These are phyloP conservation scores for Candida tetrigidarum DNA, from an alignment of 1,139 yeast species.

Conservation along the genomic window DNA sequence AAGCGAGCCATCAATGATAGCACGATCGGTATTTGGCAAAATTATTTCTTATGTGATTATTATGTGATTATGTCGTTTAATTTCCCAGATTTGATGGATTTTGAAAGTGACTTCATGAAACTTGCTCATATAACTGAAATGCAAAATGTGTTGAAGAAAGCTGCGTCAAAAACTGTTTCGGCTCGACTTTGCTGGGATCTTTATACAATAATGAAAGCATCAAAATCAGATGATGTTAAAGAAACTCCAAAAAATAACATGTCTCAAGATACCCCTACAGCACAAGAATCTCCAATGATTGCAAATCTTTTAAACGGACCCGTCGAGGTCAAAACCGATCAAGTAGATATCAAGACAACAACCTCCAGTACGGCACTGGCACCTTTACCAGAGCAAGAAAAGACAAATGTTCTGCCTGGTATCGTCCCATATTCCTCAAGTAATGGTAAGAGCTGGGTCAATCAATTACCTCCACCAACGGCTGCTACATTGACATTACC, in stretches of 20 bases:
- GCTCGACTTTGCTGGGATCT: conserved; percentile 23
- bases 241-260: conserved; percentile 6
- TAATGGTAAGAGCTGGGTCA: conserved; percentile 5
- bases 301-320: conserved; percentile 19
- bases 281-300: conserved; percentile 20
- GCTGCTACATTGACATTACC: background rate
- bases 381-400: background rate
- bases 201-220: conserved; percentile 20
- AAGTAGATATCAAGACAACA: conserved; percentile 4
- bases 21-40: conserved; percentile 15
- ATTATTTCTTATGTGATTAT: conserved; percentile 26
- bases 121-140: conserved; percentile 17
- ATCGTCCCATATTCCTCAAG: background rate
- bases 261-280: conserved; percentile 14
- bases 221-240: background rate
- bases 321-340: background rate
- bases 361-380: background rate
- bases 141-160: conserved; percentile 16
- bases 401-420: background rate
- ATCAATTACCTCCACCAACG: conserved; percentile 5
- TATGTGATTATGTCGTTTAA: conserved; percentile 22
- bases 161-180: conserved; percentile 19
- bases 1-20: conserved; percentile 17
- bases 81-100: conserved; percentile 26
- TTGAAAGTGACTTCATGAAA: conserved; percentile 16